Conservation (phyloP, 2,329 filamentous ascomycete species). For the Teratosphaeria pseudoeucalypti region DNA sequence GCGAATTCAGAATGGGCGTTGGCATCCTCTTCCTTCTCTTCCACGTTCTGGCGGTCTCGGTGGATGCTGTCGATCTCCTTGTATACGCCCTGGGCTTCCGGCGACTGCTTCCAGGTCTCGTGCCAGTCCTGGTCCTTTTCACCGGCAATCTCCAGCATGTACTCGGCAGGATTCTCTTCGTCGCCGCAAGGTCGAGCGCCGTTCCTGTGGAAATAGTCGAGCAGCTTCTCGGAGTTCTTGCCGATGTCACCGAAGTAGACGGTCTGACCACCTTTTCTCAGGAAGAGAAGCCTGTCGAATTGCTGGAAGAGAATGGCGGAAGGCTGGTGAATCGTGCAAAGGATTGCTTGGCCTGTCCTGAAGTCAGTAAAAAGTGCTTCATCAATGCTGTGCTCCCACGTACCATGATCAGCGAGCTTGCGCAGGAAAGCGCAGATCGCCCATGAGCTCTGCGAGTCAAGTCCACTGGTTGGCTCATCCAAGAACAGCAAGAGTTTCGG, state of each 20-base stretch:
- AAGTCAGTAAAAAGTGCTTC: background rate
- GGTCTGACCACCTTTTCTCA: constrained; percentile 34
- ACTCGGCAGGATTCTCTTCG: constrained; percentile 62
- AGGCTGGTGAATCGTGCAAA: constrained; percentile 40
- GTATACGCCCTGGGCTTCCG: constrained; percentile 23
- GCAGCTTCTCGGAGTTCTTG: constrained; percentile 29
- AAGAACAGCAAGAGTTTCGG: constrained; percentile 54
- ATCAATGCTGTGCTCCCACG: background rate
- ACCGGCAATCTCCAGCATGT: constrained; percentile 52
- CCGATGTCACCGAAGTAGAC: constrained; percentile 41
- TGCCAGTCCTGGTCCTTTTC: constrained; percentile 32
- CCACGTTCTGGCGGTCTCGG: constrained; percentile 23
- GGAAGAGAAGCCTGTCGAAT: constrained; percentile 35
- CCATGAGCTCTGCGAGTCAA: constrained; percentile 55
- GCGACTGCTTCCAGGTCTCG: constrained; percentile 28
- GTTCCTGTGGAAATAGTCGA: constrained; percentile 50
- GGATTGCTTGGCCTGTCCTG: constrained; percentile 27
- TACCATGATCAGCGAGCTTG: constrained; percentile 41
- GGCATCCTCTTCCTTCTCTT: constrained; percentile 22
- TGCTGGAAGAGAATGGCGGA: constrained; percentile 35
- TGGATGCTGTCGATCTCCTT: constrained; percentile 31
- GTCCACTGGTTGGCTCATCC: constrained; percentile 49
- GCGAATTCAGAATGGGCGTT: constrained; percentile 33
- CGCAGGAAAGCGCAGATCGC: constrained; percentile 53
- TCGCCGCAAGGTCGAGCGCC: constrained; percentile 49